phyloP scores from a whole-genome alignment of 352 stramenopile species.

The Pilasporangium apinafurcum region DNA sequence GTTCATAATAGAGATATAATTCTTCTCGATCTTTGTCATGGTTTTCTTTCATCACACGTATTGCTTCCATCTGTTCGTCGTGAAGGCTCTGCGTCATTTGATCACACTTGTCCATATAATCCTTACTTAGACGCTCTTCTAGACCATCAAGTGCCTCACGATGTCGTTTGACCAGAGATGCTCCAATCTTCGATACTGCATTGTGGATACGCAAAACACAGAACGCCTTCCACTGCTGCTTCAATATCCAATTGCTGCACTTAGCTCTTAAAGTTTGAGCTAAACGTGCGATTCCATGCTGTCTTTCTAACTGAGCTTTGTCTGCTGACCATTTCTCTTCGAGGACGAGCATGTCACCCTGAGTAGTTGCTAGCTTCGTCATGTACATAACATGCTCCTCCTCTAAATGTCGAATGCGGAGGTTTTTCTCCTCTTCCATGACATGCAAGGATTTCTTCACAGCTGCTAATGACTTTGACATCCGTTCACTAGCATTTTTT shows the following conservation, averaged over 20 bases:
- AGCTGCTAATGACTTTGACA: conserved; percentile 40
- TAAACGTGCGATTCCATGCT: conserved; percentile 19
- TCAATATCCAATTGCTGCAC: conserved; percentile 8
- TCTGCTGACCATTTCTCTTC: conserved; percentile 39
- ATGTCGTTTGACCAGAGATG: conserved; percentile 7
- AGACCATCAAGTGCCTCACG: conserved; percentile 16
- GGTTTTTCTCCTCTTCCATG: conserved; percentile 63
- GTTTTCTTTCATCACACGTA: conserved; percentile 32
- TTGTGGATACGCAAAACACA: background rate
- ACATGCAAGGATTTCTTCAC: conserved; percentile 54
- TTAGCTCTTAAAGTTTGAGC: conserved; percentile 14
- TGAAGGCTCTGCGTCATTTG: conserved; percentile 46
- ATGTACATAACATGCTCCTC: conserved; percentile 44
- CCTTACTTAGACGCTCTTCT: conserved; percentile 31
- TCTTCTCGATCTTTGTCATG: conserved; percentile 48
- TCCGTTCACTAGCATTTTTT: conserved; percentile 42
- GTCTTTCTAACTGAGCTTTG: conserved; percentile 15
- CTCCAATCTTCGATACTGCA: background rate
- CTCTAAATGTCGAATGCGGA: conserved; percentile 38
- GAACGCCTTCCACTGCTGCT: conserved; percentile 20
- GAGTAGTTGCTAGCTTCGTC: conserved; percentile 39
- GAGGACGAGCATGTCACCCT: conserved; percentile 49
- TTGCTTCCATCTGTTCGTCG: conserved; percentile 31
- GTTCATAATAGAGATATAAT: conserved; percentile 39
- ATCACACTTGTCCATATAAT: conserved; percentile 58